These are phyloP conservation scores for Astrocystis sublimbata DNA, from an alignment of 495 filamentous ascomycete species.

Conservation along the genomic window DNA sequence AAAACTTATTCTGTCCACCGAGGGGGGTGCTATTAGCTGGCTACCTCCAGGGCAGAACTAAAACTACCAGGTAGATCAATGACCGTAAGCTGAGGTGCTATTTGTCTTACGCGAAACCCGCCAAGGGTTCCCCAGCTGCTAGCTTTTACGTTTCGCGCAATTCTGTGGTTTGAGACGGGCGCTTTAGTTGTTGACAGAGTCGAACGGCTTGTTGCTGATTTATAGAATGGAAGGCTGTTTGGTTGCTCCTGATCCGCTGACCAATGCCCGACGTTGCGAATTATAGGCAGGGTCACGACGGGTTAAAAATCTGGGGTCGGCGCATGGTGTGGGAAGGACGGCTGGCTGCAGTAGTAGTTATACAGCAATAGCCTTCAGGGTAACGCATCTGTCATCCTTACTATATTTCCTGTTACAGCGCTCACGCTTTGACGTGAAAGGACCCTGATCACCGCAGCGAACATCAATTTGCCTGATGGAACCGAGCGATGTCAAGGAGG, in stretches of 20 bases:
- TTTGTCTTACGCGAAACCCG: constrained; percentile 23
- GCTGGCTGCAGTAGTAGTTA: constrained; percentile 25
- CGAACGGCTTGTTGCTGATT: neutral
- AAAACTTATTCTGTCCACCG: constrained; percentile 1
- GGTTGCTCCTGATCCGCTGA: neutral
- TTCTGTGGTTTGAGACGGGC: neutral
- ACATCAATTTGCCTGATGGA: neutral
- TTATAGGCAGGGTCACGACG: constrained; percentile 31
- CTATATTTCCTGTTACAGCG: constrained; percentile 1
- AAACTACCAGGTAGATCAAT: neutral
- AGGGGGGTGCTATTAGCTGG: constrained; percentile 13
- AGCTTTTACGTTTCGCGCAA: neutral
- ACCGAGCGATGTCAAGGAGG: constrained; percentile 3
- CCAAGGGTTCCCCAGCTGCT: constrained; percentile 16
- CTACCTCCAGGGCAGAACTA: neutral
- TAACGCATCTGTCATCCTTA: constrained; percentile 1
- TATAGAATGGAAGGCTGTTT: neutral
- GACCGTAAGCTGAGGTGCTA: constrained; percentile 9
- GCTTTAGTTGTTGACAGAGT: neutral
- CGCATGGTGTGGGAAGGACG: constrained; percentile 16
- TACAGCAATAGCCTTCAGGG: constrained; percentile 24
- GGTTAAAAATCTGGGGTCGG: constrained; percentile 33
- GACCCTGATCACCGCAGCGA: neutral
- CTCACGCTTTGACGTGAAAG: neutral
- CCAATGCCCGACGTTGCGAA: constrained; percentile 26